Evolutionary conservation across 1,139 yeast genomes (phyloP).

Genomic region (Debaryomycetaceae sp.): DNA sequence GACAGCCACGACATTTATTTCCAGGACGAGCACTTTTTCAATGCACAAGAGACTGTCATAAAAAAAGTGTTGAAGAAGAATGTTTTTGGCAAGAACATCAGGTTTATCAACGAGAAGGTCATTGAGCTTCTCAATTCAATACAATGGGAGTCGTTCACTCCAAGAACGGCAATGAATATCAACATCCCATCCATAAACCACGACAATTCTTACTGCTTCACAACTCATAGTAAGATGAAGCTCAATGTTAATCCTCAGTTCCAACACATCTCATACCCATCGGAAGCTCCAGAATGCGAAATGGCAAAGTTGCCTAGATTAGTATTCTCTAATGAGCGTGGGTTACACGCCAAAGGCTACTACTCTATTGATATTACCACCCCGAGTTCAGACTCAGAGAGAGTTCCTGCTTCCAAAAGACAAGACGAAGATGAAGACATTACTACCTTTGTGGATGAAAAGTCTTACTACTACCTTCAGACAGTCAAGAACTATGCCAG

Average conservation of each 20-base stretch:
- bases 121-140: slow-evolving; percentile 16
- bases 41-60: slow-evolving; percentile 10
- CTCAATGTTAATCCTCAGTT: slow-evolving; percentile 8
- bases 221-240: slow-evolving; percentile 9
- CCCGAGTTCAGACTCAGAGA: neutral
- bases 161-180: slow-evolving; percentile 16
- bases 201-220: slow-evolving; percentile 22
- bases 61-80: slow-evolving; percentile 16
- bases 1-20: slow-evolving; percentile 32
- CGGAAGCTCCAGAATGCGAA: neutral
- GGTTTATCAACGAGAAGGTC: slow-evolving; percentile 24
- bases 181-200: slow-evolving; percentile 33
- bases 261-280: slow-evolving; percentile 6
- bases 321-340: neutral
- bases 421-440: slow-evolving; percentile 7
- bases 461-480: slow-evolving; percentile 18
- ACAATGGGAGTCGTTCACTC: slow-evolving; percentile 1
- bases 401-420: neutral
- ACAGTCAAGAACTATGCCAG: slow-evolving; percentile 6
- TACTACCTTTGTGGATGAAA: slow-evolving; percentile 15
- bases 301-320: neutral
- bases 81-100: slow-evolving; percentile 22
- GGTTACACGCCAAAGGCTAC: neutral
- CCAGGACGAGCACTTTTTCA: slow-evolving; percentile 28
- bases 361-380: neutral